Base-by-base conservation (phyloP, 1,284 basidiomycete species). In the Somion occarium region DNA sequence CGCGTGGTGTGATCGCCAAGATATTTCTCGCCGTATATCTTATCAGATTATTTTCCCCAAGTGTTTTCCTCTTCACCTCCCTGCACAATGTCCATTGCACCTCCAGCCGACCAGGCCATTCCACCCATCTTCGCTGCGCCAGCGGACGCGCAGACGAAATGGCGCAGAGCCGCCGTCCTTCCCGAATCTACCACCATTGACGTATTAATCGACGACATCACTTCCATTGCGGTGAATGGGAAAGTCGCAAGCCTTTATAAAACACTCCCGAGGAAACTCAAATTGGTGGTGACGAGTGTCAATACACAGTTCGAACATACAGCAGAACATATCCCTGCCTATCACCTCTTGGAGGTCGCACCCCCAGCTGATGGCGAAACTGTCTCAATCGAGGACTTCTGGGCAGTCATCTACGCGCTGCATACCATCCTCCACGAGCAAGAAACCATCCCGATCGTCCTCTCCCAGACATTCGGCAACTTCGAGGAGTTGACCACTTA, bases 361-460 rank as follows among this genome's bases (percentile, higher is more conserved):
- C 53, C 59, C 11, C 47, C 54, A 13, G 45, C 39, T 25, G 51
- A 42, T 26, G 20, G 52, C 18, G 26, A 49, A 2, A 37, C 12
- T 30, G 53, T 59, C 50, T 30, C 57, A n/a, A 34, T 61, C 26
- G 46, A 56, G 19, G 67, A 70, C 49, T 45, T 60, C 26, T 71
- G 69, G 69, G 63, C 49, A 5, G 50, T 56, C 45, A 46, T 69
- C 13, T 61, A 71, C 46, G 59, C 61, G 22, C 54, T 70, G 3
- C 68, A 65, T 53, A 60, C 62, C 38, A 51, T 60, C 38, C 51
- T 59, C 48, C 64, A 65, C 44, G 50, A 50, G 11, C 65, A 59
- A 39, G 69, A 70, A 38, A 58, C 53, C 24, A 65, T 70, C 43
- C 69, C 69, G 1, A 43, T 70, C 49, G 46, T 62, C 12, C 44